A percentile compares a stretch with the other conserved stretches of the same genome.
phyloP scores from a whole-genome alignment of 2,329 filamentous ascomycete species.

The Apiospora koreana region DNA sequence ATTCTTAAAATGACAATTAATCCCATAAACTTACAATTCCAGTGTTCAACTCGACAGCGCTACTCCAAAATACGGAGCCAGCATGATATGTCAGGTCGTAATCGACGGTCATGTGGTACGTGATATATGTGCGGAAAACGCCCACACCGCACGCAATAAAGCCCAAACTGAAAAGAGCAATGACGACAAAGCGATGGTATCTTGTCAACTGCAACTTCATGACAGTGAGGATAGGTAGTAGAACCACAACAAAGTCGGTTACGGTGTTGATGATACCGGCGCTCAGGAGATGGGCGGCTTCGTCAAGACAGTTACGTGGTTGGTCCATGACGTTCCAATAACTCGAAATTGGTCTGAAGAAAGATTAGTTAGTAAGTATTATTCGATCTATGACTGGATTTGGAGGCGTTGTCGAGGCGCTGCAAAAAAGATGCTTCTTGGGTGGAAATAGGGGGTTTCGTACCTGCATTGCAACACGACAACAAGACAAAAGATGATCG shows the following conservation, averaged over 20 bases:
- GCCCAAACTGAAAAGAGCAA: slow-evolving; percentile 48
- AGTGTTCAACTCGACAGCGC: slow-evolving; percentile 38
- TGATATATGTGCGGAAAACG: slow-evolving; percentile 35
- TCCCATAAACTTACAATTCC: slow-evolving; percentile 33
- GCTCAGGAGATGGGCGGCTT: slow-evolving; percentile 51
- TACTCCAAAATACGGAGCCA: slow-evolving; percentile 34
- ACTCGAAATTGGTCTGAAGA: slow-evolving; percentile 32
- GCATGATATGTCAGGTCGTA: slow-evolving; percentile 32
- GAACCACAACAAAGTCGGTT: slow-evolving; percentile 54
- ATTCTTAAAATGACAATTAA: not conserved
- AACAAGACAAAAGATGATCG: slow-evolving; percentile 32
- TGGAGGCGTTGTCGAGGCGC: not conserved
- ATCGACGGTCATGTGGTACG: slow-evolving; percentile 27
- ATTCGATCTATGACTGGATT: too few relatives aligned
- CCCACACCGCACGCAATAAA: slow-evolving; percentile 41
- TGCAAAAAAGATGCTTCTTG: slow-evolving; percentile 19
- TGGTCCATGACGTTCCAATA: slow-evolving; percentile 37
- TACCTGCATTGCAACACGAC: slow-evolving; percentile 36
- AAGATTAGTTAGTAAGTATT: not conserved
- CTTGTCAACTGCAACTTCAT: slow-evolving; percentile 44
- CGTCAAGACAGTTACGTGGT: slow-evolving; percentile 42
- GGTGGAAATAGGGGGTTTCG: not conserved
- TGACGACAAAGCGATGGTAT: slow-evolving; percentile 45
- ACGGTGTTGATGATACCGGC: slow-evolving; percentile 59
- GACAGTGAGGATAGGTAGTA: slow-evolving; percentile 48